Base-by-base conservation (phyloP, 768 basidiomycete species). In the Pleurotus ostreatus region DNA sequence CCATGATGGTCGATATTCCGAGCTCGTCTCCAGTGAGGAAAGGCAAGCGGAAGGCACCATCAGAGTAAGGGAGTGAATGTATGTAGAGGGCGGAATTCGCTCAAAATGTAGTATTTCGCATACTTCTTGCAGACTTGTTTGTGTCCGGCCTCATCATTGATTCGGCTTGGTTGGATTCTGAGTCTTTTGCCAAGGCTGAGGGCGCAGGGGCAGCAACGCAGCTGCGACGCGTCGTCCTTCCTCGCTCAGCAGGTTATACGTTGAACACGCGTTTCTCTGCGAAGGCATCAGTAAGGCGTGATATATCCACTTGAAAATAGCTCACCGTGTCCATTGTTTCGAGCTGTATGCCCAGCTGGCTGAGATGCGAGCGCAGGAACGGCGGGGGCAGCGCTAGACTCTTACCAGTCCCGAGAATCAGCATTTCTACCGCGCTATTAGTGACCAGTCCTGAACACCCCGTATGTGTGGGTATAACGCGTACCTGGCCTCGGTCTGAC, bases 141-240 rank as follows among this genome's bases (percentile, higher is more conserved):
- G 8, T 8, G 30, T 34, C 30, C 30, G 9, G 9, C 30, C 30
- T 34, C 9, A 34, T 34, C 30, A 34, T 11, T 20, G 22, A 18
- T 44, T 16, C 47, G 51, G 26, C 16, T 44, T 60, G 18, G 41
- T 43, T 58, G 55, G 30, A 57, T 26, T 55, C 61, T 59, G 53
- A 41, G 65, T 59, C 64, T 75, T 78, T 44, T 69, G 68, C 89
- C 87, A 89, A n/a, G 69, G 44, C 34, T 73, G 75, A 43, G 78
- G 76, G 5, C 74, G 70, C 15, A 85, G 61, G 3, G 94, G 94
- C 16, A 95, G 75, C n/a, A 97, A 70, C 2, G 94, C 95, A 12
- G 92, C 94, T 40, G 94, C 92, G 11, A 98, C 92, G 22, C 89
- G 85, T 52, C 96, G 78, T 5, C 96, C 96, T 71, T 99, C 96